Evolutionary conservation across 257 asterid genomes (phyloP).

Genomic region (Solanum chilense): DNA sequence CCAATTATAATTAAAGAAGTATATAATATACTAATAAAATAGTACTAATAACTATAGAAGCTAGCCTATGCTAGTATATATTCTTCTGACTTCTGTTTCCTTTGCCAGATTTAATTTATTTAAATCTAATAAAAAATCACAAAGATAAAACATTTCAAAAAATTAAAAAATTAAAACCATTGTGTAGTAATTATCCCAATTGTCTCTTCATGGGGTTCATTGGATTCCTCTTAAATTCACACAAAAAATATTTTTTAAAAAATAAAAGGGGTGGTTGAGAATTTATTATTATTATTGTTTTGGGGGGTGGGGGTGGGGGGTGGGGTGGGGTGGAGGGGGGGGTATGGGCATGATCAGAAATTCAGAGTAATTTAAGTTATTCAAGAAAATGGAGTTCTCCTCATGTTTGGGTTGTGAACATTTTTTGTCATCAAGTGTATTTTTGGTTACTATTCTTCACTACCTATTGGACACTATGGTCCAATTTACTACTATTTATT

Average conservation of each 20-base stretch:
- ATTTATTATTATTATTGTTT: neutral
- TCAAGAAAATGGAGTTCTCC: neutral
- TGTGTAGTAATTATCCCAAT: neutral
- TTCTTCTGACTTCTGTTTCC: neutral
- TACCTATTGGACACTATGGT: neutral
- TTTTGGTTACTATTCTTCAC: neutral
- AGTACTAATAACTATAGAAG: neutral
- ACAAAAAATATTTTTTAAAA: neutral
- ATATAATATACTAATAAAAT: neutral
- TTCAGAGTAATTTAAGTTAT: neutral
- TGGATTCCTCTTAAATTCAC: slow-evolving; percentile 6
- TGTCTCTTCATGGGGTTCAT: neutral
- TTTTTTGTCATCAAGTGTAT: neutral
- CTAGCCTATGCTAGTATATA: neutral
- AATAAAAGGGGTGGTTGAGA: neutral
- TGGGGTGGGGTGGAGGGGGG: neutral
- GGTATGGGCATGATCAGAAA: neutral
- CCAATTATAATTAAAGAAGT: neutral
- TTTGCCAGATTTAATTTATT: neutral
- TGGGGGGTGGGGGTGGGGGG: rapidly evolving
- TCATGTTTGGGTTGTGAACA: slow-evolving; percentile 1
- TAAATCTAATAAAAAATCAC: neutral
- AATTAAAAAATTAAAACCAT: neutral
- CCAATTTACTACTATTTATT: neutral
- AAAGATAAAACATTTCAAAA: neutral